Conservation (phyloP, 2,329 filamentous ascomycete genomes). For the Thermoascus crustaceus region DNA sequence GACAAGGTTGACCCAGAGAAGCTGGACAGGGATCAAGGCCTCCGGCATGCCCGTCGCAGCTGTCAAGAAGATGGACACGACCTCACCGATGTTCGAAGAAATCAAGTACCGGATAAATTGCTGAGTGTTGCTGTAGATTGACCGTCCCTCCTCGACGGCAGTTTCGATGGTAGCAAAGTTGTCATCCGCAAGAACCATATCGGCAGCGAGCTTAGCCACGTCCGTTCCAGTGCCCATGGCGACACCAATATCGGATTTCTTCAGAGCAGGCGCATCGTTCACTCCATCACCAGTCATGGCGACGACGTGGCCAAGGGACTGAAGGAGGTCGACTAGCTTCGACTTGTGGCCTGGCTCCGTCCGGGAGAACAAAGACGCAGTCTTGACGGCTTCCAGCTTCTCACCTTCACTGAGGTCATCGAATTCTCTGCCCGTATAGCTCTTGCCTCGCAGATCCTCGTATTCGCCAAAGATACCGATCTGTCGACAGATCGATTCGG, state of each 20-base stretch:
- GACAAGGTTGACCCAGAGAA: conserved; percentile 97
- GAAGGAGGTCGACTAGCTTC: conserved; percentile 92
- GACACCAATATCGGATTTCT: conserved; percentile 98
- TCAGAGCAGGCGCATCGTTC: conserved; percentile 93
- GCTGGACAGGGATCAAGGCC: conserved; percentile 90
- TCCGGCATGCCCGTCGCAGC: conserved; percentile 96
- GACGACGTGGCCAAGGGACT: conserved; percentile 86
- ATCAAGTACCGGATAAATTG: conserved; percentile 99
- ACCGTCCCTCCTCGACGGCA: conserved; percentile 91
- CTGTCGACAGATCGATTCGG: conserved; percentile 93
- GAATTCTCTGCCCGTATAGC: conserved; percentile 90
- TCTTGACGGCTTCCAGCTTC: conserved; percentile 75
- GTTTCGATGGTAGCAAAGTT: conserved; percentile 98
- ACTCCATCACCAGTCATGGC: conserved; percentile 99
- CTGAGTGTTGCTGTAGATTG: conserved; percentile 99
- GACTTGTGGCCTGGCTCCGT: conserved; percentile 96
- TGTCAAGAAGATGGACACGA: conserved; percentile 97
- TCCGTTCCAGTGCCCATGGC: conserved; percentile 98
- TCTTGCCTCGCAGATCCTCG: conserved; percentile 84
- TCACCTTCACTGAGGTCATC: conserved; percentile 72
- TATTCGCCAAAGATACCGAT: conserved; percentile 82
- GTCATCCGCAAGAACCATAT: conserved; percentile 97
- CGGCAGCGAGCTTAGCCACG: conserved; percentile 89
- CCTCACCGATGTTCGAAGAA: conserved; percentile 97
- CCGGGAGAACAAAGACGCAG: conserved; percentile 85